Evolutionary conservation across 1,284 basidiomycete species (phyloP).

Genomic region (Fomitopsis schrenkii): DNA sequence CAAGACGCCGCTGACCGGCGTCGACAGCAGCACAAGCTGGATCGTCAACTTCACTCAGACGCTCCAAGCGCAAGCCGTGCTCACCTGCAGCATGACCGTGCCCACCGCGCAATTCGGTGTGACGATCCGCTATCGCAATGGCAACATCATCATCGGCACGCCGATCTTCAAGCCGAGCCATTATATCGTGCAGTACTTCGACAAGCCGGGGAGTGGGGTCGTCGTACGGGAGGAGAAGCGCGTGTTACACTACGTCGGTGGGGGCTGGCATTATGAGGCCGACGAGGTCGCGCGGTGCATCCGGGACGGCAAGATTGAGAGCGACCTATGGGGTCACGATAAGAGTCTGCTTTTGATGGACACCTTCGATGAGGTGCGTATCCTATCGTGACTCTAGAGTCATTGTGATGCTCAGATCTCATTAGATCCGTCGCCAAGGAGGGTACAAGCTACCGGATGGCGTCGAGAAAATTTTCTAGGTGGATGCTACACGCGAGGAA

Average conservation of each 20-base stretch:
- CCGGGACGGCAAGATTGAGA: conserved; percentile 72
- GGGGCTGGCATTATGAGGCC: conserved; percentile 73
- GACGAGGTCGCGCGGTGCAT: conserved; percentile 84
- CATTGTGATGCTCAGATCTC: too few relatives aligned
- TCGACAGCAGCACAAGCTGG: conserved; percentile 79
- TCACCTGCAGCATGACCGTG: conserved; percentile 60
- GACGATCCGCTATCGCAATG: conserved; percentile 63
- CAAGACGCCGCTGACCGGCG: conserved; percentile 73
- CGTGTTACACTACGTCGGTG: conserved; percentile 52
- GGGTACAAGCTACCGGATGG: conserved; percentile 43
- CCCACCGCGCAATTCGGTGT: conserved; percentile 44
- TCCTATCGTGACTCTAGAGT: not conserved
- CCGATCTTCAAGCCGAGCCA: conserved; percentile 63
- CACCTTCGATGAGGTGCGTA: conserved; percentile 72
- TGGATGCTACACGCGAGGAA: not conserved
- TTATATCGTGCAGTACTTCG: conserved; percentile 61
- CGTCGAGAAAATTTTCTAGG: conserved; percentile 35
- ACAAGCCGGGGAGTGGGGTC: conserved; percentile 45
- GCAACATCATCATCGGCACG: conserved; percentile 56
- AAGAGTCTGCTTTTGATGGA: conserved; percentile 78
- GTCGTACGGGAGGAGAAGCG: conserved; percentile 52
- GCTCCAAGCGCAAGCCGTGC: conserved; percentile 61
- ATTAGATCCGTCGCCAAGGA: conserved; percentile 48
- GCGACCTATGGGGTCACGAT: conserved; percentile 67
- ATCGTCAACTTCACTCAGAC: conserved; percentile 62